Evolutionary conservation across 1,284 basidiomycete species (phyloP), one percentile per base, ranked within the genome.

Genomic region (Phellopilus nigrolimitatus): DNA sequence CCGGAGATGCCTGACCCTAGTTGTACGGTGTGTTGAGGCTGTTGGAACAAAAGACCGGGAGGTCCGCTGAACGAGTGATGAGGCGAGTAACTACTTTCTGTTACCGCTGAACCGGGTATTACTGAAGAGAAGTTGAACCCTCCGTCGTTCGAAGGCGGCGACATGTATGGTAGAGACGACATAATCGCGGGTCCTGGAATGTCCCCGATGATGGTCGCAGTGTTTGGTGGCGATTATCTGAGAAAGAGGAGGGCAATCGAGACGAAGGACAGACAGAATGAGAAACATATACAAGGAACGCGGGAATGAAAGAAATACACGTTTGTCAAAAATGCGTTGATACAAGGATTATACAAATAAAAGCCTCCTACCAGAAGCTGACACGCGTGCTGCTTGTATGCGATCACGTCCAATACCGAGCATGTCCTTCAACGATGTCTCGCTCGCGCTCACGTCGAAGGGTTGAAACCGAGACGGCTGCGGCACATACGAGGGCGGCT

Each of bases 161-260:
- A 30, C 37, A 47, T 86, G 75, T 30, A 66, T 47, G 40, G 56
- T 5, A 64, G 56, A 4, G 73, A 68, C 17, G 87, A 84, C 85
- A 90, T 88, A 53, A 90, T 90, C 13, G 88, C 87, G 44, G 88
- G 87, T 90, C 87, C 57, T 71, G 74, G 66, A 88, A 89, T 28
- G 74, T 73, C 47, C 59, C 62, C 38, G 66, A 57, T 55, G 68
- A 71, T 49, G 64, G 62, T 40, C 64, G 30, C 25, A 52, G 57
- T 43, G 56, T 38, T 34, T 56, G 56, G 30, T 51, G 65, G 53
- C 62, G 60, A 57, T 70, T 49, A 31, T 54, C 52, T 54, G 24
- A 36, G 21, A 42, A 31, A n/a, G 28, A n/a, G n/a, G n/a, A n/a
- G n/a, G n/a, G n/a, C n/a, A n/a, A n/a, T n/a, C n/a, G n/a, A n/a